A percentile compares a stretch with the other conserved stretches of the same genome.
Conservation (phyloP, 805 yeast species). For the Candida caryicola region DNA sequence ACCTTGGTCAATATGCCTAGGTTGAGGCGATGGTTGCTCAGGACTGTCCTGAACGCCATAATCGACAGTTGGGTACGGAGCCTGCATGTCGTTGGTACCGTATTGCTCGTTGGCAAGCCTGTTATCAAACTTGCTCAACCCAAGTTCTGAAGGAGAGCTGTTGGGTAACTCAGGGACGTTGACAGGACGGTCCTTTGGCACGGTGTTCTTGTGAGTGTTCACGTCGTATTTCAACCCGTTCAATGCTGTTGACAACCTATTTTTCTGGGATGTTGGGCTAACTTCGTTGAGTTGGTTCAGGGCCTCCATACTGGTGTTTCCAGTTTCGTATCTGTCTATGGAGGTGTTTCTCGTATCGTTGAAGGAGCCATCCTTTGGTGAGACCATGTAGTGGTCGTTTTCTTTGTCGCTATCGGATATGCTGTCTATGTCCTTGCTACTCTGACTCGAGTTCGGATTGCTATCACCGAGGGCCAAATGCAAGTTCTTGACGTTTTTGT, state of each 20-base stretch:
- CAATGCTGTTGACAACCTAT: constrained; percentile 26
- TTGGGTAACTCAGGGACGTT: constrained; percentile 11
- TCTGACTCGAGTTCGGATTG: constrained; percentile 2
- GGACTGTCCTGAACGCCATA: constrained; percentile 9
- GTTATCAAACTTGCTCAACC: constrained; percentile 10
- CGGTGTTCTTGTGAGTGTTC: constrained; percentile 19
- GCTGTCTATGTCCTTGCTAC: constrained; percentile 2
- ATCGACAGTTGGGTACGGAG: constrained; percentile 5
- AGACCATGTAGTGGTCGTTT: background rate
- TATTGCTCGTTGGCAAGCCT: constrained; percentile 1
- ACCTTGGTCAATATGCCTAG: constrained; percentile 8
- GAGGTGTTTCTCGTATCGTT: constrained; percentile 8
- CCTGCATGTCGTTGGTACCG: background rate
- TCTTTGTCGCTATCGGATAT: constrained; percentile 9
- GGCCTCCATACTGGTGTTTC: constrained; percentile 1
- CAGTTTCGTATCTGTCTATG: constrained; percentile 4
- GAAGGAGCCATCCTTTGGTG: constrained; percentile 6
- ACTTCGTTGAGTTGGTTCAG: background rate
- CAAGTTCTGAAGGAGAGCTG: constrained; percentile 14
- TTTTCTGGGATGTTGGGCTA: background rate
- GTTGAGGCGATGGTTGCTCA: background rate
- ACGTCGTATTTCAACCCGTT: constrained; percentile 29
- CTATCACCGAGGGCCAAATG: constrained; percentile 13
- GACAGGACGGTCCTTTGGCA: constrained; percentile 10
- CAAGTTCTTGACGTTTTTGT: constrained; percentile 23